Conservation (phyloP, 257 asterid genomes). For the Lycium barbarum region DNA sequence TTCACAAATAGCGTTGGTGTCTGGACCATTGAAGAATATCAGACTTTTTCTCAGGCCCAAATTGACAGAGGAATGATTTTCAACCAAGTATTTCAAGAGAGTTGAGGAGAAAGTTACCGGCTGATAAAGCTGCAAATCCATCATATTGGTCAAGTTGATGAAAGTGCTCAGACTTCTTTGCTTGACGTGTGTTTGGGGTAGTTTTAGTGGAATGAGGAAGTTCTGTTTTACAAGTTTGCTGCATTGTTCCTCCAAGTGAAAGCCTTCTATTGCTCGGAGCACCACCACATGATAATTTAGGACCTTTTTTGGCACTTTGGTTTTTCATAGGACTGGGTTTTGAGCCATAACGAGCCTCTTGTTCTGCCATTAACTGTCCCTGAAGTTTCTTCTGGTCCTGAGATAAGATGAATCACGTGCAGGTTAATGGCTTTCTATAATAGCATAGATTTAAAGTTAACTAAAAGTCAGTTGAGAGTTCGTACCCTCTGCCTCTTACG, state of each 20-base stretch:
- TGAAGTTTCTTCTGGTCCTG: conserved; percentile 81
- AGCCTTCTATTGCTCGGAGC: conserved; percentile 40
- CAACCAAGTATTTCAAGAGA: neutral
- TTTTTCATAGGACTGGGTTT: conserved; percentile 59
- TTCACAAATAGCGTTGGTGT: neutral
- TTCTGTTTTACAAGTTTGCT: conserved; percentile 45
- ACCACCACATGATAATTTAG: conserved; percentile 45
- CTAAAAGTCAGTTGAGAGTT: neutral
- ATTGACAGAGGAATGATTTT: neutral
- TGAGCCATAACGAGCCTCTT: conserved; percentile 56
- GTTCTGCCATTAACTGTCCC: conserved; percentile 55
- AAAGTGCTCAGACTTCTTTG: conserved; percentile 43
- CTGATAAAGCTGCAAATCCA: conserved; percentile 58
- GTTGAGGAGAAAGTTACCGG: conserved; percentile 47
- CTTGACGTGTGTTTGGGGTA: conserved; percentile 45
- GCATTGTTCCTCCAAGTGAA: conserved; percentile 46
- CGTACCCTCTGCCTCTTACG: conserved; percentile 90
- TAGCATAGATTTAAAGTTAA: neutral
- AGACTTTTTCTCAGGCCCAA: neutral
- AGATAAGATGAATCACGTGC: conserved; percentile 27
- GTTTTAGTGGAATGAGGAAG: conserved; percentile 44
- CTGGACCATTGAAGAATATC: conserved; percentile 29
- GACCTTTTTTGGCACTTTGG: conserved; percentile 47
- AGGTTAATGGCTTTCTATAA: conserved; percentile 16
- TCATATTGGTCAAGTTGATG: conserved; percentile 49